Conservation (phyloP, 148 eudicot species). For the Cornus controversa region DNA sequence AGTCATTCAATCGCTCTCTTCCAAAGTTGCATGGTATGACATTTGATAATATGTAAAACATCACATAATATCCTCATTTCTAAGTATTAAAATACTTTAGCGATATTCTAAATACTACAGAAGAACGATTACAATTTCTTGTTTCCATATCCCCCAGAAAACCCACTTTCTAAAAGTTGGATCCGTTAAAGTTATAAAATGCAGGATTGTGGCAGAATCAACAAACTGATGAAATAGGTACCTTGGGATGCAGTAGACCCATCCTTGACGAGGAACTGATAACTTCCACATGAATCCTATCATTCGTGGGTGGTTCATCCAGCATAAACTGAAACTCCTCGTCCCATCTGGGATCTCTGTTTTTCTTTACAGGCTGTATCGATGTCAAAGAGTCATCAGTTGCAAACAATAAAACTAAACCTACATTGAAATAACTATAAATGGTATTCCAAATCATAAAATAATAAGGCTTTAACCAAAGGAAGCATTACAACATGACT, state of each 20-base stretch:
- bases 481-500: neutral
- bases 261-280: conserved; percentile 50
- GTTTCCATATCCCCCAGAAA: neutral
- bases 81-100: no score
- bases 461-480: neutral
- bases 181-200: neutral
- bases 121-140: neutral
- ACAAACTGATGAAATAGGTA: neutral
- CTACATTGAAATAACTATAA: neutral
- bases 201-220: neutral
- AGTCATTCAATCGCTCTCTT: no score
- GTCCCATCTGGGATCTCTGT: conserved; percentile 67
- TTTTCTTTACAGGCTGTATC: conserved; percentile 55
- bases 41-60: no score
- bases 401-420: neutral
- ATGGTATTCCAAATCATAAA: neutral
- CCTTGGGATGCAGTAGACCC: conserved; percentile 64
- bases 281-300: conserved; percentile 60
- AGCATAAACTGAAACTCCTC: conserved; percentile 61
- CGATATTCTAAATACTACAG: neutral
- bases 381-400: conserved; percentile 1
- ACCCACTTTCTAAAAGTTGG: neutral
- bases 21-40: no score
- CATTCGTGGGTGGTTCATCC: conserved; percentile 62
- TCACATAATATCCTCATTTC: no score